A percentile compares a stretch with the other conserved stretches of the same genome.
phyloP scores from a whole-genome alignment of 1,284 basidiomycete genomes.

The Lignosus rhinocerotis region DNA sequence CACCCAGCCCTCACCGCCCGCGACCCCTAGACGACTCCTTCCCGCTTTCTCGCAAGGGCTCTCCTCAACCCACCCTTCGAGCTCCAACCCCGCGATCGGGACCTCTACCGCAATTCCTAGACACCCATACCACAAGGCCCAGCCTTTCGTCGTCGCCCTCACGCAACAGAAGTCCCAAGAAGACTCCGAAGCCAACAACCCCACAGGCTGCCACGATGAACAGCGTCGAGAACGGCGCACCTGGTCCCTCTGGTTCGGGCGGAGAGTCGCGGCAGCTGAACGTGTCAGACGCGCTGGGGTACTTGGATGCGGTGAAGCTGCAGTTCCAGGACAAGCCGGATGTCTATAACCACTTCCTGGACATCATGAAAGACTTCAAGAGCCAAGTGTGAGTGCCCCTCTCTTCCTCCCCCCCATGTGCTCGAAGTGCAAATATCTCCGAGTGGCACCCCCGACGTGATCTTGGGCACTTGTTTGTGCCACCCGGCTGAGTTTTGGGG shows the following conservation, averaged over 20 bases:
- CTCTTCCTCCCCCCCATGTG: neutral
- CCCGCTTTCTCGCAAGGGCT: conserved; percentile 9
- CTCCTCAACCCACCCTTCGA: conserved; percentile 18
- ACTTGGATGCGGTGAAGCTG: conserved; percentile 94
- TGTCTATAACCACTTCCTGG: conserved; percentile 96
- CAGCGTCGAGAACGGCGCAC: conserved; percentile 12
- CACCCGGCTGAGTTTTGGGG: neutral
- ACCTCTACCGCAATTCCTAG: conserved; percentile 15
- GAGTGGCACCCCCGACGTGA: neutral
- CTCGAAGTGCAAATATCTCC: neutral
- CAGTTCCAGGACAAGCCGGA: conserved; percentile 93
- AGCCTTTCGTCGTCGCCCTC: conserved; percentile 18
- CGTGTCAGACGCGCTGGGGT: conserved; percentile 93
- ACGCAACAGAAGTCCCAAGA: conserved; percentile 17
- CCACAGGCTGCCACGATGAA: conserved; percentile 18
- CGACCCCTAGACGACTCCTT: conserved; percentile 4
- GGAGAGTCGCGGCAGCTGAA: conserved; percentile 55
- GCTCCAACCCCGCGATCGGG: conserved; percentile 20
- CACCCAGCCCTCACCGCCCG: conserved; percentile 7
- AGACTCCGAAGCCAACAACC: conserved; percentile 20
- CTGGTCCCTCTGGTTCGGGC: conserved; percentile 17
- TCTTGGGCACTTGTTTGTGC: neutral
- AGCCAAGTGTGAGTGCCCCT: conserved; percentile 78
- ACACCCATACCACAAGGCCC: conserved; percentile 13
- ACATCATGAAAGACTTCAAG: conserved; percentile 99